Evolutionary conservation across 2,329 filamentous ascomycete species (phyloP).

Genomic region (Cladophialophora yegresii): DNA sequence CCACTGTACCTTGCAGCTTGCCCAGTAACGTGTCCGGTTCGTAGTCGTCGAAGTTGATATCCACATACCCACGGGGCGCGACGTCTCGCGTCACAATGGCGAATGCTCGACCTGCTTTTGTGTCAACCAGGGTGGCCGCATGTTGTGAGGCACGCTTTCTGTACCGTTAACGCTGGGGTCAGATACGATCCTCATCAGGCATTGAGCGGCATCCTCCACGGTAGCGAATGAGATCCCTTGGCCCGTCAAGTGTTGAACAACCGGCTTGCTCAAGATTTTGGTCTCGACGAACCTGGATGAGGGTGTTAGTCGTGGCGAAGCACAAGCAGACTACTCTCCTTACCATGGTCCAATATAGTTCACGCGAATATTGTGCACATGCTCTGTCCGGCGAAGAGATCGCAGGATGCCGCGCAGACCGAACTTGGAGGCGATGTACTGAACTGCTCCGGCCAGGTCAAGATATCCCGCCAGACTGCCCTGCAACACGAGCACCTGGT

Average conservation of each 20-base stretch:
- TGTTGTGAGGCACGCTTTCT: neutral
- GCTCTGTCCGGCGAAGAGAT: conserved; percentile 39
- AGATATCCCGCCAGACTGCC: conserved; percentile 43
- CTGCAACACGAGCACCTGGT: conserved; percentile 40
- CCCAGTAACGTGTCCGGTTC: conserved; percentile 28
- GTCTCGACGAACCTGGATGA: conserved; percentile 41
- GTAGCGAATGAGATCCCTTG: conserved; percentile 25
- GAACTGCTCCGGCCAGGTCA: conserved; percentile 40
- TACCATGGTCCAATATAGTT: conserved; percentile 46
- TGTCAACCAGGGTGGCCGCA: neutral
- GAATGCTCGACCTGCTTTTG: conserved; percentile 35
- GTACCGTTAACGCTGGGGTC: conserved; percentile 30
- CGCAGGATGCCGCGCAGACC: conserved; percentile 46
- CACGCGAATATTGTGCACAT: conserved; percentile 45
- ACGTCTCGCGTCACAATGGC: conserved; percentile 42
- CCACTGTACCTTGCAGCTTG: conserved; percentile 5
- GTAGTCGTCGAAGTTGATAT: conserved; percentile 44
- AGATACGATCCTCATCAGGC: conserved; percentile 26
- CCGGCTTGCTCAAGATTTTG: conserved; percentile 39
- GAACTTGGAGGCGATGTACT: conserved; percentile 45
- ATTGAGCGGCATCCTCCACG: conserved; percentile 28
- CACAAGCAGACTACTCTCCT: conserved; percentile 17
- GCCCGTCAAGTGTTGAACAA: conserved; percentile 36
- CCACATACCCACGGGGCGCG: conserved; percentile 41
- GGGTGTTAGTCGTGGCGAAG: neutral